Conservation (phyloP, 306 rosid species). For the Pyrus betulifolia region DNA sequence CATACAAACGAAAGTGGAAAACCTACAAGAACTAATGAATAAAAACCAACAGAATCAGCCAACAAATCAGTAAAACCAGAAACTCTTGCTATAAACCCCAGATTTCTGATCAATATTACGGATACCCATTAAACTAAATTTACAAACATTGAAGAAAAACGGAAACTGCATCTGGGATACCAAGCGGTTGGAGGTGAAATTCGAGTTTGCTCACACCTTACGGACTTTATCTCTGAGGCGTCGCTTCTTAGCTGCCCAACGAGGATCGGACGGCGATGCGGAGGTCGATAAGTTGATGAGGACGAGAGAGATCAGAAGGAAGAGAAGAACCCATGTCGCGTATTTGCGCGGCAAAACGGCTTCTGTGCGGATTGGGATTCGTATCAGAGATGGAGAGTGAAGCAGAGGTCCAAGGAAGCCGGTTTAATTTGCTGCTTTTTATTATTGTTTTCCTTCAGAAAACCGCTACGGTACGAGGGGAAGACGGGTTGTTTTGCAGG, state of each 20-base stretch:
- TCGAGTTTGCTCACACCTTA: conserved; percentile 41
- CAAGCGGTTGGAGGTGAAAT: neutral
- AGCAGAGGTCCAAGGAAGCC: neutral
- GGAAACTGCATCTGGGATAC: neutral
- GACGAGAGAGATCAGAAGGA: conserved; percentile 32
- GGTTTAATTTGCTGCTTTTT: neutral
- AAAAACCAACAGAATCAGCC: neutral
- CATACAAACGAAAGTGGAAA: neutral
- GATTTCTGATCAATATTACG: neutral
- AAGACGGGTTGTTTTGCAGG: too few relatives aligned
- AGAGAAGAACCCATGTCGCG: conserved; percentile 39
- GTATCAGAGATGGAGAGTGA: conserved; percentile 1
- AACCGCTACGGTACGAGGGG: too few relatives aligned
- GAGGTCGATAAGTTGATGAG: conserved; percentile 25
- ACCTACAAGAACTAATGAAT: conserved; percentile 5
- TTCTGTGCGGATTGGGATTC: neutral
- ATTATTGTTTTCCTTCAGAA: too few relatives aligned
- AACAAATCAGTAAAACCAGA: too few relatives aligned
- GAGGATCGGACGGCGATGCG: conserved; percentile 18
- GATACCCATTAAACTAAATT: neutral
- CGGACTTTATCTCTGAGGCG: too few relatives aligned
- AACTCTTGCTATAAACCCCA: too few relatives aligned
- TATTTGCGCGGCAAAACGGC: conserved; percentile 33
- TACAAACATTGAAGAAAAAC: neutral
- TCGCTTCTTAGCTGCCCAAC: conserved; percentile 52